A percentile compares a stretch with the other conserved stretches of the same genome.
phyloP scores from a whole-genome alignment of 768 basidiomycete species.

The Trametes cinnabarina region DNA sequence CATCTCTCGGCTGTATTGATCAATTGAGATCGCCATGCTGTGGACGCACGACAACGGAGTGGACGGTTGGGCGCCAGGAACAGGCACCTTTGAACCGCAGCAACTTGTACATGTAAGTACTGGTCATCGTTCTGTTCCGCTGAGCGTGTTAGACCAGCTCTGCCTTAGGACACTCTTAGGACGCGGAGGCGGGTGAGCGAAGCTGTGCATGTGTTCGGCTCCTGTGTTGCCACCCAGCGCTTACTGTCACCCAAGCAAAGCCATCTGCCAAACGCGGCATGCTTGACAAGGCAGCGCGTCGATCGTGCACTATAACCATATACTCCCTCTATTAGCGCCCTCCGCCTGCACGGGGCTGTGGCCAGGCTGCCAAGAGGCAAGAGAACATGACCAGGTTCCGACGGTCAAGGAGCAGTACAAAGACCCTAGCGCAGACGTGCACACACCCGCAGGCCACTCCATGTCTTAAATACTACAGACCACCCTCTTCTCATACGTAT shows the following conservation, averaged over 20 bases:
- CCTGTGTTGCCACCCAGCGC: neutral
- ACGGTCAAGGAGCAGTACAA: slow-evolving; percentile 3
- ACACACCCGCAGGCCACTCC: neutral
- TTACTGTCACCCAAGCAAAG: neutral
- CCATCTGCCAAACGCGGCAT: slow-evolving; percentile 7
- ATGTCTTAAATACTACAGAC: neutral
- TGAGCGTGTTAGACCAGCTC: no score
- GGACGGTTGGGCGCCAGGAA: no score
- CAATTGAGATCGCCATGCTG: no score
- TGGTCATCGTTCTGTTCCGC: no score
- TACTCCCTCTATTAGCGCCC: neutral
- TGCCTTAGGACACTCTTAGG: no score
- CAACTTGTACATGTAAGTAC: no score
- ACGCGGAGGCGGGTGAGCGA: no score
- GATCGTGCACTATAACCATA: slow-evolving; percentile 13
- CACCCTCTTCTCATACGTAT: no score
- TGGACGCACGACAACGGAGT: no score
- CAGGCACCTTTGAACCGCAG: no score
- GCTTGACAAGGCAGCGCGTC: neutral
- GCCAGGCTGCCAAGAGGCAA: neutral
- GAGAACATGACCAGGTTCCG: neutral
- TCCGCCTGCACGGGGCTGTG: neutral
- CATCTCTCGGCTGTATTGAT: no score
- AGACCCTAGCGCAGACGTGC: neutral
- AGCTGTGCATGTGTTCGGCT: neutral